phyloP scores from a whole-genome alignment of 1,284 basidiomycete species.

The Fistulinella staudtii region DNA sequence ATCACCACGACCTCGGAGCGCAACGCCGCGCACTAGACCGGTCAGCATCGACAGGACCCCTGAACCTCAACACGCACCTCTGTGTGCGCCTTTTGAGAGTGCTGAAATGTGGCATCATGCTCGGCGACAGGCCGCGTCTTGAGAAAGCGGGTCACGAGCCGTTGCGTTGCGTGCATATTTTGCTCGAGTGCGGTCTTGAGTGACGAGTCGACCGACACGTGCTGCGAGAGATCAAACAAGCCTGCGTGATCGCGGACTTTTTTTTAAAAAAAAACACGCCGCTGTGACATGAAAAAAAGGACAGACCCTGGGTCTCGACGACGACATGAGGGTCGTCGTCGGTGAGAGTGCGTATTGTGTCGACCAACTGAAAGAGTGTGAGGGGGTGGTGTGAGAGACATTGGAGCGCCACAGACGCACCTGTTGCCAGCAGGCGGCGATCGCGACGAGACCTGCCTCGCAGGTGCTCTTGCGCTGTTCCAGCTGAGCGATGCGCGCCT shows the following conservation, averaged over 20 bases:
- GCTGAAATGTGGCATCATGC: constrained; percentile 35
- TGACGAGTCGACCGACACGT: constrained; percentile 47
- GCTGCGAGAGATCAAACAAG: constrained; percentile 51
- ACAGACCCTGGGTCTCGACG: constrained; percentile 44
- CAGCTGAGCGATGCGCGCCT: constrained; percentile 64
- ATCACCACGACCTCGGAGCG: constrained; percentile 61
- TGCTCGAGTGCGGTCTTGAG: constrained; percentile 49
- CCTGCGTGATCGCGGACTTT: constrained; percentile 19
- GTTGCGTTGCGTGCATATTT: constrained; percentile 57
- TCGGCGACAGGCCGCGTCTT: constrained; percentile 35
- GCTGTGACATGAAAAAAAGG: constrained; percentile 4
- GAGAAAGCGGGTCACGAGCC: constrained; percentile 57
- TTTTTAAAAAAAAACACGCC: not conserved
- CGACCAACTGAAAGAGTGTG: constrained; percentile 49
- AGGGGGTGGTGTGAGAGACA: not conserved
- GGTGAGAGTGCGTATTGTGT: constrained; percentile 62
- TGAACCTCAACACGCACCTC: constrained; percentile 43
- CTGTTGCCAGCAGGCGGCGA: constrained; percentile 89
- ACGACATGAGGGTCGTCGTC: constrained; percentile 47
- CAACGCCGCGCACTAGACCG: constrained; percentile 49
- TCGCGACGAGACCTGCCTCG: constrained; percentile 75
- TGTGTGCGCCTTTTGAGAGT: constrained; percentile 53
- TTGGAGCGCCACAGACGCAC: constrained; percentile 37
- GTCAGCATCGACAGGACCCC: constrained; percentile 11
- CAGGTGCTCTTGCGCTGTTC: constrained; percentile 71